Conservation (phyloP, 2,329 filamentous ascomycete species). For the Polytolypa hystricis region DNA sequence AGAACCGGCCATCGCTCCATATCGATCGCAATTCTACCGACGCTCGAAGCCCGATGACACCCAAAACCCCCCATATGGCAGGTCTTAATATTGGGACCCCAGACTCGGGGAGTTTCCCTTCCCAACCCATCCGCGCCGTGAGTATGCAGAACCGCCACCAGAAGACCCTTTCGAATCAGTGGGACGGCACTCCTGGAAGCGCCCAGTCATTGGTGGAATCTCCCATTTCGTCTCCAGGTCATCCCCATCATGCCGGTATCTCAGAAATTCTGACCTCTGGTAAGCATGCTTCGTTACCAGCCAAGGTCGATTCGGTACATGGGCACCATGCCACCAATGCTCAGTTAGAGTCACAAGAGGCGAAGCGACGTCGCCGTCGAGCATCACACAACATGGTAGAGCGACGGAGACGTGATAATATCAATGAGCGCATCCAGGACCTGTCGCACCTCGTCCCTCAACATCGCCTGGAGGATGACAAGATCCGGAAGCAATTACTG, state of each 20-base stretch:
- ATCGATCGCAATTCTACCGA: constrained; percentile 66
- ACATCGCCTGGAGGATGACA: constrained; percentile 91
- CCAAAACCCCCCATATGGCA: constrained; percentile 69
- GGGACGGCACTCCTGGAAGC: constrained; percentile 78
- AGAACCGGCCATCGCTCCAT: constrained; percentile 50
- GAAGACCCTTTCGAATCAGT: constrained; percentile 77
- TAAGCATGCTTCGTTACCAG: constrained; percentile 77
- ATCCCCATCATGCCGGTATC: constrained; percentile 57
- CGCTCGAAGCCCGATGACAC: constrained; percentile 69
- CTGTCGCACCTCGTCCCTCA: constrained; percentile 84
- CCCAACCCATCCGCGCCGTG: constrained; percentile 65
- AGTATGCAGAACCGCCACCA: constrained; percentile 54
- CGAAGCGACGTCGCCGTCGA: constrained; percentile 78
- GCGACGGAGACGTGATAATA: constrained; percentile 87
- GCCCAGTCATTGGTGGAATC: constrained; percentile 80
- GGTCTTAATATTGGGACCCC: constrained; percentile 60
- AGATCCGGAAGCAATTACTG: constrained; percentile 86
- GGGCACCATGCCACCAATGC: constrained; percentile 30
- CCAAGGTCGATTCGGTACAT: constrained; percentile 58
- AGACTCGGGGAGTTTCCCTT: constrained; percentile 60
- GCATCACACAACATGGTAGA: constrained; percentile 97
- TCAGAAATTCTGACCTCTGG: constrained; percentile 75
- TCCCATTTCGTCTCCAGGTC: constrained; percentile 67
- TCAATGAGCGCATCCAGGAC: constrained; percentile 97
- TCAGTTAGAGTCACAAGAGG: constrained; percentile 69